Evolutionary conservation across 306 rosid genomes (phyloP).

Genomic region (Urtica urens): DNA sequence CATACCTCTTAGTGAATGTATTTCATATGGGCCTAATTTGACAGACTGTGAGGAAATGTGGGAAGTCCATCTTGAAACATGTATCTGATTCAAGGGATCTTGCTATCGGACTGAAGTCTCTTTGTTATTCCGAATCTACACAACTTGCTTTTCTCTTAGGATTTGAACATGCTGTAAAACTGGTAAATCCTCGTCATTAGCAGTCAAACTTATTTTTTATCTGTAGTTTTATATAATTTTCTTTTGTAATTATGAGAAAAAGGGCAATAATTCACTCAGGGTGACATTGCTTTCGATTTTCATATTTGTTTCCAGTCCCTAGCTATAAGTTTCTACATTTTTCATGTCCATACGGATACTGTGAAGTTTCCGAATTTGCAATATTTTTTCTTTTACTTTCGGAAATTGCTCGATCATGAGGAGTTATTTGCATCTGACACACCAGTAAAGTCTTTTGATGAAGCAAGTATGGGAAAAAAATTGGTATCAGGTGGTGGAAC

Average conservation of each 20-base stretch:
- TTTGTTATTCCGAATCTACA: constrained; percentile 51
- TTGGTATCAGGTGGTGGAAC: constrained; percentile 68
- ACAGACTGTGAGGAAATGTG: constrained; percentile 79
- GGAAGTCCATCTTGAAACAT: constrained; percentile 79
- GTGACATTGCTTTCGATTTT: background rate
- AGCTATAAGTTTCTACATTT: constrained; percentile 5
- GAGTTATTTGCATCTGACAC: constrained; percentile 25
- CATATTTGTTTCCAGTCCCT: background rate
- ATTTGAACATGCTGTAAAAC: constrained; percentile 74
- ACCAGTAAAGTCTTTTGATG: constrained; percentile 23
- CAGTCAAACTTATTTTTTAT: constrained; percentile 1
- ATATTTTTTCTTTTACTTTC: constrained; percentile 83
- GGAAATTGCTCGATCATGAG: constrained; percentile 59
- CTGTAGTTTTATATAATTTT: background rate
- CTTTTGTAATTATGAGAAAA: too few species aligned
- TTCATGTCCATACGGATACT: constrained; percentile 67
- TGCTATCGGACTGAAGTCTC: constrained; percentile 73
- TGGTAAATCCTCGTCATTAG: constrained; percentile 37
- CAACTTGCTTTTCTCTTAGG: constrained; percentile 53
- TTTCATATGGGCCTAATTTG: too few species aligned
- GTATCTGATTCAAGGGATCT: constrained; percentile 77
- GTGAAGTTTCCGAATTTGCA: constrained; percentile 68
- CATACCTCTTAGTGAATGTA: too few species aligned
- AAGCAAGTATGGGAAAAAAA: constrained; percentile 16
- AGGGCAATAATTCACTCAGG: background rate